Conservation (phyloP, 164 flowering plant genomes). For the Vitis vinifera region ASM3070453v1 NC_081813.1:1327001-1327500, state of each 20-base stretch:
- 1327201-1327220: conserved; percentile 84
- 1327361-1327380: not conserved
- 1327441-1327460: conserved; percentile 59
- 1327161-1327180: conserved; percentile 81
- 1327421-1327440: conserved; percentile 51
- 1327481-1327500: conserved; percentile 73
- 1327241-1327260: conserved; percentile 40
- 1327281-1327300: conserved; percentile 22
- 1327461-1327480: conserved; percentile 66
- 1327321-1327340: conserved; percentile 22
- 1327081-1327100: not conserved
- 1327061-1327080: not conserved
- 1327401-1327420: conserved; percentile 15
- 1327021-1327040: conserved; percentile 54
- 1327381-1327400: not conserved
- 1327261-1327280: conserved; percentile 15
- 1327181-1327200: conserved; percentile 60
- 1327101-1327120: conserved; percentile 61
- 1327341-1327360: conserved; percentile 15
- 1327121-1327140: conserved; percentile 71
- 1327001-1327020: conserved; percentile 21
- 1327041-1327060: conserved; percentile 12
- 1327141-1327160: conserved; percentile 84
- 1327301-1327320: conserved; percentile 28
- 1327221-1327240: conserved; percentile 90